Base-by-base conservation (phyloP, 2,329 filamentous ascomycete species). In the Reticulascus tulasneorum region DNA sequence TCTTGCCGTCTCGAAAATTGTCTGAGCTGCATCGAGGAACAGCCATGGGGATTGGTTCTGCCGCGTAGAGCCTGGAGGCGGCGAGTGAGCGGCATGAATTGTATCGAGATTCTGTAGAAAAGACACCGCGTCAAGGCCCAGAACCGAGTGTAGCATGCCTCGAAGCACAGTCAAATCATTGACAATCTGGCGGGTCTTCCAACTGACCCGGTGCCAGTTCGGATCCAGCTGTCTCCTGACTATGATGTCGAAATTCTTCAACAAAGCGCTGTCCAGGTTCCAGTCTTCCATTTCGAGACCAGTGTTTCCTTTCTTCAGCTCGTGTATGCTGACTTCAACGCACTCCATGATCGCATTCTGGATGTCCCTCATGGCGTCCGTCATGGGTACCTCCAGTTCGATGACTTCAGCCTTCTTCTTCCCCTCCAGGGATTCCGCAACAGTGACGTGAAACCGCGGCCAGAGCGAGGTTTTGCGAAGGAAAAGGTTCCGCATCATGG, bases 231-330 rank as follows among this genome's bases (percentile, higher is more conserved):
- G 93, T 39, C 90, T 77, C 44, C 91, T 77, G 33, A 98, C 81
- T 37, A 90, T 84, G 42, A 86, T 71, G 57, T 97, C 93, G 58
- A 98, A 98, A 52, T 89, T 94, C 54, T 84, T 86, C 47, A 96
- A 84, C 42, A 97, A 65, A 23, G 91, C 91, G 54, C 86, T 96
- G 59, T 97, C 91, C 13, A 95, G 71, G 32, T 88, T 96, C 91
- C 91, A 97, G 53, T 96, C 90, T 41, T 94, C 90, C 80, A 97
- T 90, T 49, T 97, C 91, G 7, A 98, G 69, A 3, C 89, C 90
- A 2, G 81, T 76, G 53, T 96, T 97, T 13, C 80, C 78, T 63
- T 94, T 97, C 58, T 91, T 94, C 27, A 98, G 73, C 62, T 98
- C 93, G 37, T 86, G 80, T 47, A 98, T 93, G 55, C 89, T 95